These are phyloP conservation scores for Heterobasidion parviporum DNA, from an alignment of 1,284 basidiomycete species.

Conservation along the genomic window DNA sequence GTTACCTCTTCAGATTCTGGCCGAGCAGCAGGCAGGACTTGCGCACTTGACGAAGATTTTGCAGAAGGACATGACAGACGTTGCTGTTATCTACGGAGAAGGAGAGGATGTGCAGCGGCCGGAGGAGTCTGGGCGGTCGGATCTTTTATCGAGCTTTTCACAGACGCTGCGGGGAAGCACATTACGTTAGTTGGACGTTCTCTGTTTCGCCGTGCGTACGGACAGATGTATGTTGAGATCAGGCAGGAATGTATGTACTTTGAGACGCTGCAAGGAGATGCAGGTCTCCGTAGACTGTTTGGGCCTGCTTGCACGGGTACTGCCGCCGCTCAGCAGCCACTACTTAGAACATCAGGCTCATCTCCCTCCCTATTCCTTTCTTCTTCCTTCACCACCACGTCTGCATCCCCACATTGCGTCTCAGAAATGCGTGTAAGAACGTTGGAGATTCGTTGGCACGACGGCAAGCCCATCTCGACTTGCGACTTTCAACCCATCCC, in stretches of 20 bases:
- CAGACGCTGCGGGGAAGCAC: slow-evolving; percentile 29
- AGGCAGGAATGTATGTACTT: too few relatives aligned
- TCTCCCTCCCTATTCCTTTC: background rate
- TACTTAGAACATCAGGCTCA: background rate
- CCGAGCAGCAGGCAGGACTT: slow-evolving; percentile 75
- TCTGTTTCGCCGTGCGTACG: background rate
- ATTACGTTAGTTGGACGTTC: slow-evolving; percentile 16
- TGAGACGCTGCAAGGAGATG: background rate
- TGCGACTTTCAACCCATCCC: slow-evolving; percentile 85
- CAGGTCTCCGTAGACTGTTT: background rate
- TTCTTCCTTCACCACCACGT: slow-evolving; percentile 4
- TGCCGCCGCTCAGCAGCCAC: background rate
- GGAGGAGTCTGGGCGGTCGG: slow-evolving; percentile 15
- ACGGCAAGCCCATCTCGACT: slow-evolving; percentile 88
- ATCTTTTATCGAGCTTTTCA: slow-evolving; percentile 15
- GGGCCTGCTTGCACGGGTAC: slow-evolving; percentile 2
- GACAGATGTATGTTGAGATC: background rate
- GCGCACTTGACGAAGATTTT: slow-evolving; percentile 73
- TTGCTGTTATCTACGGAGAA: slow-evolving; percentile 61
- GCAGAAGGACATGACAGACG: slow-evolving; percentile 59
- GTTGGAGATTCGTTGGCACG: slow-evolving; percentile 91
- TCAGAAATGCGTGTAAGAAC: slow-evolving; percentile 69
- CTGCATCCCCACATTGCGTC: background rate
- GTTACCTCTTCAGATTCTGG: slow-evolving; percentile 46
- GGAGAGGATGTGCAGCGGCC: slow-evolving; percentile 26